phyloP scores from a whole-genome alignment of 495 filamentous ascomycete species.

The Penicillium lividum region DNA sequence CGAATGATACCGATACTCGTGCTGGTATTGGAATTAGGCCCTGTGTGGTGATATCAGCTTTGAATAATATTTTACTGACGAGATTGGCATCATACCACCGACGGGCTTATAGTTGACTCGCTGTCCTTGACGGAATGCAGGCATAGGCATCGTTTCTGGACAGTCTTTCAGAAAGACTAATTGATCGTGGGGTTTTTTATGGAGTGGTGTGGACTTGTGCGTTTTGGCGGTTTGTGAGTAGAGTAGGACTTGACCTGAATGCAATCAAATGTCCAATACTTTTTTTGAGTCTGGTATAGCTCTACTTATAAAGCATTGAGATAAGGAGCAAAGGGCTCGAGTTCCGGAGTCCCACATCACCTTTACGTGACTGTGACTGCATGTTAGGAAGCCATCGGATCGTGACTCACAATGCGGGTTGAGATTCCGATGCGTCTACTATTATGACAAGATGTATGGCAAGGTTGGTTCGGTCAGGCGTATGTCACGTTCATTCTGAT shows the following conservation, averaged over 20 bases:
- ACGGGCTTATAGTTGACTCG: constrained; percentile 39
- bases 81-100: constrained; percentile 26
- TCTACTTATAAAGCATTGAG: neutral
- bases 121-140: constrained; percentile 28
- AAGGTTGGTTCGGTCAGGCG: neutral
- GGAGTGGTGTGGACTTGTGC: neutral
- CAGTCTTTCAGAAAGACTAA: neutral
- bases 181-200: neutral
- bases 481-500: constrained; percentile 25
- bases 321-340: neutral
- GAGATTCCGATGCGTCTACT: constrained; percentile 11
- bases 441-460: neutral
- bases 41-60: constrained; percentile 13
- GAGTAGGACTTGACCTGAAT: neutral
- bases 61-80: no score
- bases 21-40: constrained; percentile 33
- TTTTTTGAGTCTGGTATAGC: neutral
- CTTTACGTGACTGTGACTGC: neutral
- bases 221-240: neutral
- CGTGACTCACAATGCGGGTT: constrained; percentile 8
- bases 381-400: neutral
- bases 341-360: constrained; percentile 1
- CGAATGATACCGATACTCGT: constrained; percentile 29
- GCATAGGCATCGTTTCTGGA: constrained; percentile 28
- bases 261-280: no score